Evolutionary conservation across 2,329 filamentous ascomycete genomes (phyloP), one percentile per base, ranked within the genome.

Genomic region (Paecilomyces sp.): DNA sequence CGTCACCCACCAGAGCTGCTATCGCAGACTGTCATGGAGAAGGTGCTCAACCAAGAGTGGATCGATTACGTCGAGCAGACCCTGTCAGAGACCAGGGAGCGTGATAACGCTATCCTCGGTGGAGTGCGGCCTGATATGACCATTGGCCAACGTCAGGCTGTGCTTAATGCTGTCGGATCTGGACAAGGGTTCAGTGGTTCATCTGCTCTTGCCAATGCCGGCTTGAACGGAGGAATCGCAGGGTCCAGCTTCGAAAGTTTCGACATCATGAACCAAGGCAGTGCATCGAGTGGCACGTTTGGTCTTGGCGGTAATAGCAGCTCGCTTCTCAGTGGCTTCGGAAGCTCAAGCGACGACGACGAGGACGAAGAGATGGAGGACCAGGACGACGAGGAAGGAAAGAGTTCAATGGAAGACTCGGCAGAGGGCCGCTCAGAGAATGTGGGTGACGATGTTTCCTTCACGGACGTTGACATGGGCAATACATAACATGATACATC

Each of bases 91-190:
- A 99, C 94, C 0, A 83, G 94, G 58, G 94, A 99, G 76, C 86
- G 93, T 63, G 94, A 99, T 71, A 99, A 99, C 71, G 94, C 94
- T n/a, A 96, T 97, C 57, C 86, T 99, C 4, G 94, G 94, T 54
- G 94, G 94, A 5, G 92, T 97, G 11, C 86, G 94, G 62, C 94
- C 94, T 0, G 94, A 97, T 66, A 89, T 95, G 73, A 89, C 90
- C 24, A 85, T 96, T 67, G 91, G 88, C 51, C 89, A 92, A 68
- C 85, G 92, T 59, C 83, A 85, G 67, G 86, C 88, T 56, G 86
- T 87, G 57, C 74, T 86, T 61, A 86, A 83, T 64, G 81, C 83
- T 47, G 81, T 85, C 54, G 83, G 81, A 65, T 9, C 31, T 52
- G 78, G 81, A 24, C 82, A 83, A 62, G 80, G 81, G 56, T 85